phyloP scores from a whole-genome alignment of 2,329 filamentous ascomycete genomes.

The Diaporthe eres region DNA sequence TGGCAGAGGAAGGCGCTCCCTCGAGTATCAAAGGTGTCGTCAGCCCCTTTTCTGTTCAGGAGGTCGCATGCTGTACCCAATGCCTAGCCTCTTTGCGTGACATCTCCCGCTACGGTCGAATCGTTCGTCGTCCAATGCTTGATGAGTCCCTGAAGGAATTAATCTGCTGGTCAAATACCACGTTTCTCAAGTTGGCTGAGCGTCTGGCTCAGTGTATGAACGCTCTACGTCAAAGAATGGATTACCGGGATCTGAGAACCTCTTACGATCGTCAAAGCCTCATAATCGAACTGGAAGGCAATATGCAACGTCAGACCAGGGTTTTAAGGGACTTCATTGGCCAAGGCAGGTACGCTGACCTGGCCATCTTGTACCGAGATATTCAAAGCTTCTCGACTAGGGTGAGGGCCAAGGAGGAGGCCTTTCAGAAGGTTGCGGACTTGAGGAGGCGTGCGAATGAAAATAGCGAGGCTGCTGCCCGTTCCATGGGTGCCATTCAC shows the following conservation, averaged over 20 bases:
- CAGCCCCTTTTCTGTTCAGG: slow-evolving; percentile 64
- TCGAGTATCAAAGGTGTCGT: slow-evolving; percentile 52
- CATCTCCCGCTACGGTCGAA: slow-evolving; percentile 72
- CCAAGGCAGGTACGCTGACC: slow-evolving; percentile 43
- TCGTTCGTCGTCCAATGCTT: slow-evolving; percentile 71
- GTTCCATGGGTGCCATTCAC: accelerated
- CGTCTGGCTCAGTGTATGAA: neutral
- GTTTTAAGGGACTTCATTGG: neutral
- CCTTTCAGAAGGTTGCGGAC: slow-evolving; percentile 61
- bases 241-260: neutral
- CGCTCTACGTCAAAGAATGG: too few relatives aligned
- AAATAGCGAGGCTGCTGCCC: slow-evolving; percentile 44
- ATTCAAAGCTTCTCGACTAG: neutral
- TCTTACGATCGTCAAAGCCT: accelerated
- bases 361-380: neutral
- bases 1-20: slow-evolving; percentile 53
- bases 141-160: slow-evolving; percentile 77
- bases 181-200: slow-evolving; percentile 54
- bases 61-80: slow-evolving; percentile 67
- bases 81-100: slow-evolving; percentile 71
- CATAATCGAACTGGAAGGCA: neutral
- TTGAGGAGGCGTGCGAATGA: slow-evolving; percentile 58
- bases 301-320: neutral
- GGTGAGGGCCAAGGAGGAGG: slow-evolving; percentile 58
- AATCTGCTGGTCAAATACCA: slow-evolving; percentile 57